Evolutionary conservation across 768 basidiomycete genomes (phyloP), one percentile per base, ranked within the genome.

Genomic region (Tylopilus cervinicoccineus): DNA sequence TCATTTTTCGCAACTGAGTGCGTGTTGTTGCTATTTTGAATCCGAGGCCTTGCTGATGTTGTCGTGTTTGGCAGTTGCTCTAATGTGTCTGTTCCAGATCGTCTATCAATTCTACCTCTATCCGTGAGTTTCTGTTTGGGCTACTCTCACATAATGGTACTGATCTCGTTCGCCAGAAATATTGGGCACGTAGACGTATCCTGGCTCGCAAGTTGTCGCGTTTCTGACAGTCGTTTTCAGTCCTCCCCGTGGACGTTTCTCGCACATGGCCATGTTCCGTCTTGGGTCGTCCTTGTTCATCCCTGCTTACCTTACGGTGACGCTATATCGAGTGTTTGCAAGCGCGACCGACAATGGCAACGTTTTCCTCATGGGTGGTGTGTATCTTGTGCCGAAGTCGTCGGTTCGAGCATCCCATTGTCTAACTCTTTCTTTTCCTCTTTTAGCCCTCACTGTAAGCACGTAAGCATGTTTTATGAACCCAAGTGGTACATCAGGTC

Each of bases 31-130:
- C 6, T 34, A 32, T 23, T 13, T 23, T 29, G 19, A 38, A 56
- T 24, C 54, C 19, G n/a, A 48, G 22, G n/a, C n/a, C n/a, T n/a
- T 41, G 20, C 0, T 7, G 6, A 54, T 52, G 37, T 46, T 34
- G 47, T 17, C 3, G 24, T n/a, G 14, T 54, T 29, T 48, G 42
- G n/a, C 55, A 92, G 89, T 89, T 63, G 90, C 89, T 6, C 58
- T 95, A 47, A 95, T 96, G 93, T 94, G 91, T 67, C 75, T 93
- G n/a, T 88, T 84, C 52, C 93, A 94, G 66, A 88, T 96, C 43
- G 81, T 84, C 31, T 95, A 93, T 63, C 93, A 93, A 60, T 93
- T 92, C 62, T 83, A 90, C 61, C 76, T 91, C 29, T 93, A 93
- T 74, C 89, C 89, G 87, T 92, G 61, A 68, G 88, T 76, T 6